phyloP scores from a whole-genome alignment of 495 filamentous ascomycete species.

The Podospora didyma region DNA sequence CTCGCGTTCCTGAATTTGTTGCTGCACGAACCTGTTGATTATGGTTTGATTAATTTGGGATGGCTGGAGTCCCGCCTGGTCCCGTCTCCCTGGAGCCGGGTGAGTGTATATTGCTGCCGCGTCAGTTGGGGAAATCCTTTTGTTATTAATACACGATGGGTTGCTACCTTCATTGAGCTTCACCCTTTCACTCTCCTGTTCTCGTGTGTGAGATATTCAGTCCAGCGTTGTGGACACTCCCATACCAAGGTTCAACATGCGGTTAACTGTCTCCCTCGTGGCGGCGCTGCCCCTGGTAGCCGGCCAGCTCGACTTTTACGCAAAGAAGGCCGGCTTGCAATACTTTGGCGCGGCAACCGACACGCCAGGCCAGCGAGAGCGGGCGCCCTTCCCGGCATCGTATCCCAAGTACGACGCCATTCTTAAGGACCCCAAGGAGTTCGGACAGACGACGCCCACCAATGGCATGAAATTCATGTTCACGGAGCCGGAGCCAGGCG shows the following conservation, averaged over 20 bases:
- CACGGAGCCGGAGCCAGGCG: slow-evolving; percentile 41
- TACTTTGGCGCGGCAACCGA: slow-evolving; percentile 52
- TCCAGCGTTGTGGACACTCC: too few relatives aligned
- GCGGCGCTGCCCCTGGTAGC: slow-evolving; percentile 13
- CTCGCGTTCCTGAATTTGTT: too few relatives aligned
- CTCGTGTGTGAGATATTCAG: not conserved
- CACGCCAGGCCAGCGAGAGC: slow-evolving; percentile 35
- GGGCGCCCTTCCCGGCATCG: slow-evolving; percentile 20
- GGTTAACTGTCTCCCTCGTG: slow-evolving; percentile 7
- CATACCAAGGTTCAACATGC: slow-evolving; percentile 5
- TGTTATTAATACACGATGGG: not conserved
- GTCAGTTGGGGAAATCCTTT: not conserved
- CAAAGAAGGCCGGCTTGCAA: slow-evolving; percentile 37
- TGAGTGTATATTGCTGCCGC: not conserved
- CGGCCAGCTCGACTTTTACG: slow-evolving; percentile 35
- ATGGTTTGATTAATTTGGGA: too few relatives aligned
- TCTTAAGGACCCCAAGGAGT: slow-evolving; percentile 41
- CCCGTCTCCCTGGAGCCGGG: slow-evolving; percentile 16
- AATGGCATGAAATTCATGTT: slow-evolving; percentile 56
- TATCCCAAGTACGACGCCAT: slow-evolving; percentile 34
- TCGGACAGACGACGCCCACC: slow-evolving; percentile 50
- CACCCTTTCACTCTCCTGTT: not conserved
- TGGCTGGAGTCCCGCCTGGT: not conserved
- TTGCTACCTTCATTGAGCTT: not conserved
- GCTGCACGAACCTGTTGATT: not conserved